Conservation (phyloP, 1,284 basidiomycete species). For the Ustilago curta region DNA sequence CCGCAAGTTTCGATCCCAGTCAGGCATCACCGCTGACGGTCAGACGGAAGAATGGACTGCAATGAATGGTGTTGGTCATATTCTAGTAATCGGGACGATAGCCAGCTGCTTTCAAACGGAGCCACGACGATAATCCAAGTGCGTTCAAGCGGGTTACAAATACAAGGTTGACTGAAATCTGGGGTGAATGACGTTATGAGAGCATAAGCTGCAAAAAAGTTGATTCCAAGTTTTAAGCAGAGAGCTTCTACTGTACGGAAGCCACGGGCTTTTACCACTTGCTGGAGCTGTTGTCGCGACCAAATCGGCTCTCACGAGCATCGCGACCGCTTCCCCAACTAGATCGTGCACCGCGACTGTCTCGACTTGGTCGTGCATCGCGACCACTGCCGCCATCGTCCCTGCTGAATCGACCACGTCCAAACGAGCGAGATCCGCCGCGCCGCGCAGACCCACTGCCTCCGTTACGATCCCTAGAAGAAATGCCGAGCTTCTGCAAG, state of each 20-base stretch:
- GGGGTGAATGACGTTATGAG: background rate
- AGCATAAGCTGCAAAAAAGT: background rate
- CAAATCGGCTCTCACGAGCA: slow-evolving; percentile 39
- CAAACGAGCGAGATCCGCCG: slow-evolving; percentile 21
- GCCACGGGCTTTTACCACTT: slow-evolving; percentile 24
- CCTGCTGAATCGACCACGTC: slow-evolving; percentile 47
- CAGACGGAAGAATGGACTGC: background rate
- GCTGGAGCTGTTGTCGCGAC: slow-evolving; percentile 29
- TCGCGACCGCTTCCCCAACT: slow-evolving; percentile 37
- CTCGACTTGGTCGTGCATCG: slow-evolving; percentile 15
- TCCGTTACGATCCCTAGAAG: slow-evolving; percentile 9
- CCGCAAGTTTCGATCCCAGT: background rate
- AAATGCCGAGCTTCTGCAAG: slow-evolving; percentile 50
- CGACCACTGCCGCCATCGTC: slow-evolving; percentile 28
- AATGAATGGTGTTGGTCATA: slow-evolving; percentile 11
- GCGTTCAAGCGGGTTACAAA: slow-evolving; percentile 6
- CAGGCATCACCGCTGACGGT: background rate
- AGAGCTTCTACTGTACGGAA: background rate
- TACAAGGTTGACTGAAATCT: slow-evolving; percentile 5
- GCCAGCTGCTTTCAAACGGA: background rate
- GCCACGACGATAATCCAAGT: slow-evolving; percentile 1
- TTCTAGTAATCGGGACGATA: background rate
- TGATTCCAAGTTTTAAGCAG: background rate
- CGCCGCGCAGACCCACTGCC: slow-evolving; percentile 9
- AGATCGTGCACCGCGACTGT: slow-evolving; percentile 18